Percentiles rank a stretch among this genome's conserved stretches.
Conservation (phyloP, 2,329 filamentous ascomycete species). For the Ophiostoma tasmaniense region DNA sequence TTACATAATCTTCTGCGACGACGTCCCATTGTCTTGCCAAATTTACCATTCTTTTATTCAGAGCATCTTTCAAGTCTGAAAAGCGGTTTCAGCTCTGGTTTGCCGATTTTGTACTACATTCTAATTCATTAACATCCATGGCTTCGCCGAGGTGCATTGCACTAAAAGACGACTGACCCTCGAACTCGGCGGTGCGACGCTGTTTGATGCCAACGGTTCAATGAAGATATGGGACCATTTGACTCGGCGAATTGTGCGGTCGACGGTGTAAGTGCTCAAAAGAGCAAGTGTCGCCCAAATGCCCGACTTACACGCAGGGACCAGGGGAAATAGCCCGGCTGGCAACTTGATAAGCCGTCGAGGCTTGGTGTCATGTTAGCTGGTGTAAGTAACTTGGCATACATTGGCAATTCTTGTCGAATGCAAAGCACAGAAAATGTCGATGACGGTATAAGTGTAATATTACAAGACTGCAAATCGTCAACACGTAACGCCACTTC, state of each 20-base stretch:
- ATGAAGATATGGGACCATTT: background rate
- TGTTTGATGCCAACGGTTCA: background rate
- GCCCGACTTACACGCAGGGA: background rate
- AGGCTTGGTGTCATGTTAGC: background rate
- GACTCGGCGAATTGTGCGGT: background rate
- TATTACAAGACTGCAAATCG: too few species aligned
- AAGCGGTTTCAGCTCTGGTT: too few species aligned
- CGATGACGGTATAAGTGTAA: too few species aligned
- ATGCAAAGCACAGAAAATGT: background rate
- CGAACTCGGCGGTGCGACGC: background rate
- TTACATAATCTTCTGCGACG: background rate
- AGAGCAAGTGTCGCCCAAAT: background rate
- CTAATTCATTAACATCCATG: too few species aligned
- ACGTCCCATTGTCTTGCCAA: background rate
- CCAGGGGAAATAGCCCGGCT: background rate
- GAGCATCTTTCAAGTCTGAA: too few species aligned
- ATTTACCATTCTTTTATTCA: background rate
- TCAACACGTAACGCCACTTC: too few species aligned
- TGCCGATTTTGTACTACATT: too few species aligned
- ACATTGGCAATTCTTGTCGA: background rate
- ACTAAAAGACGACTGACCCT: background rate
- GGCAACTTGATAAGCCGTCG: background rate
- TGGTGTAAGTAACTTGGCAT: background rate
- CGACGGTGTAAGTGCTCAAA: constrained; percentile 1
- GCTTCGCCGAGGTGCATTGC: too few species aligned